These are phyloP conservation scores for Pseudocercospora cruenta DNA, from an alignment of 2,329 filamentous ascomycete species.

Conservation along the genomic window DNA sequence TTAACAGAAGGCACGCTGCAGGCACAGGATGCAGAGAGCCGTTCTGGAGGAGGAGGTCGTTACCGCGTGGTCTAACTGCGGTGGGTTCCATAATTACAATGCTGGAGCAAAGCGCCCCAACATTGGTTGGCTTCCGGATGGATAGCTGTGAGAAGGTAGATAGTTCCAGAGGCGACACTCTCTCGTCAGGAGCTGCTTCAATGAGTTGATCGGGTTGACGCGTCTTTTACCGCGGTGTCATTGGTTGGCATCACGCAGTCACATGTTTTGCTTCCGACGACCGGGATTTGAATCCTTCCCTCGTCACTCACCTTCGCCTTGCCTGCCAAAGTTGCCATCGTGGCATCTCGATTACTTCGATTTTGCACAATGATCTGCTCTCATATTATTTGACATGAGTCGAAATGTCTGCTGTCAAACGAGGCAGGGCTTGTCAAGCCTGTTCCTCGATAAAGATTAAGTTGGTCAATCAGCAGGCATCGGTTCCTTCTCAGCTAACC, in stretches of 20 bases:
- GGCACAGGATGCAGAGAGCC: conserved; percentile 80
- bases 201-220: neutral
- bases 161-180: neutral
- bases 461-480: neutral
- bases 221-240: no score
- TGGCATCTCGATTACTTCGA: no score
- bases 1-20: conserved; percentile 89
- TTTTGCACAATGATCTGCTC: no score
- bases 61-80: conserved; percentile 77
- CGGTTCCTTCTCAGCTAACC: neutral
- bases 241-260: neutral
- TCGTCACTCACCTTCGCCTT: no score
- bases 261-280: neutral
- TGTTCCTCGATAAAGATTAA: conserved; percentile 22
- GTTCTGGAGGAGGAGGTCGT: conserved; percentile 71
- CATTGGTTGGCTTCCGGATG: neutral
- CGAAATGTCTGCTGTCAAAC: conserved; percentile 17
- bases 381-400: neutral
- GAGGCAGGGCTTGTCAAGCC: conserved; percentile 25
- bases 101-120: no score
- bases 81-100: neutral
- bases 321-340: no score
- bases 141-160: neutral
- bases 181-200: neutral
- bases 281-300: neutral